These are phyloP conservation scores for Neonectria neomacrospora DNA, from an alignment of 2,329 filamentous ascomycete genomes.

Conservation along the genomic window DNA sequence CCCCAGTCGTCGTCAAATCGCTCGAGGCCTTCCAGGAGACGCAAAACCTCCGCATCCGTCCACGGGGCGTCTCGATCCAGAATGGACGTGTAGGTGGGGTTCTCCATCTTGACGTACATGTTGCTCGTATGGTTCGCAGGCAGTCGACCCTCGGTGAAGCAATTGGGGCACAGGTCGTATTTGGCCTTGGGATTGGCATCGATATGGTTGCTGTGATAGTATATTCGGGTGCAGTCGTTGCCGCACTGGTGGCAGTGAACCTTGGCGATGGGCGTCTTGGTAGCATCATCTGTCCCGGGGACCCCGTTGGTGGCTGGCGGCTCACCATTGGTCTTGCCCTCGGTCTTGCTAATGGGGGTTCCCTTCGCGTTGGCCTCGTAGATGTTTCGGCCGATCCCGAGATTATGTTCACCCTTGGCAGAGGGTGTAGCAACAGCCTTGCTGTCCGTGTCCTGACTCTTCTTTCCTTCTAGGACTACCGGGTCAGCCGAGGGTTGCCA, in stretches of 20 bases:
- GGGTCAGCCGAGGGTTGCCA: slow-evolving; percentile 92
- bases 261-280: slow-evolving; percentile 74
- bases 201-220: slow-evolving; percentile 68
- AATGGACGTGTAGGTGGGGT: slow-evolving; percentile 82
- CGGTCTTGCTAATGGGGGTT: slow-evolving; percentile 74
- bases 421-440: slow-evolving; percentile 73
- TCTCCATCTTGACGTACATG: slow-evolving; percentile 90
- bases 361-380: slow-evolving; percentile 92
- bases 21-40: slow-evolving; percentile 90
- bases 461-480: slow-evolving; percentile 69
- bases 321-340: slow-evolving; percentile 82
- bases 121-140: slow-evolving; percentile 80
- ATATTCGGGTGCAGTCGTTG: slow-evolving; percentile 80
- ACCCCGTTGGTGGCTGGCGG: slow-evolving; percentile 73
- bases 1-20: slow-evolving; percentile 97
- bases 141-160: slow-evolving; percentile 85
- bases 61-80: slow-evolving; percentile 87
- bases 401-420: slow-evolving; percentile 83
- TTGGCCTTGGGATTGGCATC: slow-evolving; percentile 74
- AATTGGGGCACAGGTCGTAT: slow-evolving; percentile 91
- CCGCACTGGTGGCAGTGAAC: slow-evolving; percentile 92
- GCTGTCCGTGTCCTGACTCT: slow-evolving; percentile 75
- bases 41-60: slow-evolving; percentile 90
- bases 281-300: slow-evolving; percentile 66
- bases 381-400: slow-evolving; percentile 94